Percentiles rank a stretch among this genome's conserved stretches.
Conservation (phyloP, 108 stramenopile species). For the Pseudonitzschia multiseries region DNA sequence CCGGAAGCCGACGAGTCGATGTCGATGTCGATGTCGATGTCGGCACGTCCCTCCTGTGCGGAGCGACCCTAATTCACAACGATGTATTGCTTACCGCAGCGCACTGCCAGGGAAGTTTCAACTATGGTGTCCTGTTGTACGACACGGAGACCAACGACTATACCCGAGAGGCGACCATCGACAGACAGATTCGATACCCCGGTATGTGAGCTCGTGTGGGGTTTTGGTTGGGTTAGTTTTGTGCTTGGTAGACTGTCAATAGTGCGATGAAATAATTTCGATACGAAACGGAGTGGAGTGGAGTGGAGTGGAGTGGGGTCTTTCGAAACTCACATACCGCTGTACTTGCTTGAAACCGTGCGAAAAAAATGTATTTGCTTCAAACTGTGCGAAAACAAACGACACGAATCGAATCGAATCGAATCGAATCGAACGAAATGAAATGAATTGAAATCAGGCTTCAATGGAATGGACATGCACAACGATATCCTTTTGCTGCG, state of each 20-base stretch:
- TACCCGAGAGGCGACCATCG: conserved; percentile 1
- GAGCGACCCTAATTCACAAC: conserved; percentile 23
- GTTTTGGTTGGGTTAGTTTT: too few species aligned
- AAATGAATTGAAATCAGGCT: background rate
- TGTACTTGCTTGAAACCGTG: too few species aligned
- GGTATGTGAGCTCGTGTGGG: too few species aligned
- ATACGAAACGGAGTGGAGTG: too few species aligned
- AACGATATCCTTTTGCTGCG: conserved; percentile 1
- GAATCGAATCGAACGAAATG: background rate
- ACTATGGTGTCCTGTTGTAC: conserved; percentile 17
- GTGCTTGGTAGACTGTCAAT: too few species aligned
- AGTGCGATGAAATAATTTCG: too few species aligned
- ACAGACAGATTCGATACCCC: conserved; percentile 10
- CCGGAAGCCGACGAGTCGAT: background rate
- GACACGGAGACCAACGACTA: conserved; percentile 9
- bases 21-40: background rate
- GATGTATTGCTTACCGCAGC: conserved; percentile 38
- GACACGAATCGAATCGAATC: background rate
- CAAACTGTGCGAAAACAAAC: too few species aligned
- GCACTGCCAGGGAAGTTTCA: conserved; percentile 27
- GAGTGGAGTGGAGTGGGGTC: too few species aligned
- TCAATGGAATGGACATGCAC: conserved; percentile 4
- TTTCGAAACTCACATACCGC: too few species aligned
- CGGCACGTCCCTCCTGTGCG: conserved; percentile 19
- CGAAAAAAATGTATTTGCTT: too few species aligned